Evolutionary conservation across 148 eudicot species (phyloP).

Genomic region (Chenopodium suecicum): DNA sequence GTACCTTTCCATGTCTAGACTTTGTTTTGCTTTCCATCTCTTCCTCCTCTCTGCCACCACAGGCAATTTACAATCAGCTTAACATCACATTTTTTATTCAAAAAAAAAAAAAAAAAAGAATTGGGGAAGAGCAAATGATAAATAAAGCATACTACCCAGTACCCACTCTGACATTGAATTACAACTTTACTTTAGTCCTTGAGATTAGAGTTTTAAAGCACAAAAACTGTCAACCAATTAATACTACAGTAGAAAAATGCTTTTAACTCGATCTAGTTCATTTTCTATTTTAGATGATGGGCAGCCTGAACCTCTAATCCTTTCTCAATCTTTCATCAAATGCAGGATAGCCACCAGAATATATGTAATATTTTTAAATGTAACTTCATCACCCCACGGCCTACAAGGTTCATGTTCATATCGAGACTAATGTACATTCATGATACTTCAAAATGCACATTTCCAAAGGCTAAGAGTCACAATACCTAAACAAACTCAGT

Average conservation of each 20-base stretch:
- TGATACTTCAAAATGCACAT: not conserved
- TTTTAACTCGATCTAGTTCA: not conserved
- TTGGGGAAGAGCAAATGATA: not conserved
- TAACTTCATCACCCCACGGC: not conserved
- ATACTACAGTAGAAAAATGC: not conserved
- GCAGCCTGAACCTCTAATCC: not conserved
- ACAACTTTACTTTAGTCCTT: not conserved
- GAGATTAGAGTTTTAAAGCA: not conserved
- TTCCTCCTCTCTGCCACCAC: constrained; percentile 48
- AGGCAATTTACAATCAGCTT: constrained; percentile 21
- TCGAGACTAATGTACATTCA: not conserved
- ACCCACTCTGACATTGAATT: not conserved
- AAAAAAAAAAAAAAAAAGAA: not conserved
- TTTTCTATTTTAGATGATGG: not conserved
- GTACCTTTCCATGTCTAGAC: constrained; percentile 50
- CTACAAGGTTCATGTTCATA: not conserved
- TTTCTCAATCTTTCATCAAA: not conserved
- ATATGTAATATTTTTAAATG: too few relatives aligned
- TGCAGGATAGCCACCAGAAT: not conserved
- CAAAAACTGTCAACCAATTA: not conserved
- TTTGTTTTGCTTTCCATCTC: constrained; percentile 30
- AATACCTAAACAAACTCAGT: not conserved
- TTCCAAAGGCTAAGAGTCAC: not conserved
- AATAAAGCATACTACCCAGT: not conserved
- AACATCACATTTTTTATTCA: not conserved